A percentile compares a stretch with the other conserved stretches of the same genome.
Conservation (phyloP, 352 stramenopile species). For the Phytophthora constricta region DNA sequence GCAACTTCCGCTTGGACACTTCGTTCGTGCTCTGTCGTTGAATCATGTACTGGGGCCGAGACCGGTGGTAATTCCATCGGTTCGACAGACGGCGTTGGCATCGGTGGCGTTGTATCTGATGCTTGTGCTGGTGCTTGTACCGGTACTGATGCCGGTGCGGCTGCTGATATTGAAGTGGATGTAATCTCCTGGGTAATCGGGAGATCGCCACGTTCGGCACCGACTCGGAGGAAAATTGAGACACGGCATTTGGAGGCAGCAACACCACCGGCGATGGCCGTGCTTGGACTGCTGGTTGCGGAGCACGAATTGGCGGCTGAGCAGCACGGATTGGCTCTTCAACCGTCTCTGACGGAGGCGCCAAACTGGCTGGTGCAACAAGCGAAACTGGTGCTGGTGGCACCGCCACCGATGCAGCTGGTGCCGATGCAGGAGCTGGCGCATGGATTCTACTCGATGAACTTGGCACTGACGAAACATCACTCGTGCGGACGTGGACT, state of each 20-base stretch:
- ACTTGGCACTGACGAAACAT: conserved; percentile 28
- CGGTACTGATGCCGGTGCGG: conserved; percentile 10
- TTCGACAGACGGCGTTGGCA: conserved; percentile 27
- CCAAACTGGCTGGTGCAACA: conserved; percentile 18
- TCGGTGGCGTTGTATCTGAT: conserved; percentile 21
- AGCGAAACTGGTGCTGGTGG: conserved; percentile 34
- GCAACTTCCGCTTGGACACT: conserved; percentile 43
- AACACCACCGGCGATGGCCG: conserved; percentile 47
- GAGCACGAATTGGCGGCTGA: conserved; percentile 8
- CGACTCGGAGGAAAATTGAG: conserved; percentile 31
- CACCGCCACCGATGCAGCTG: conserved; percentile 18
- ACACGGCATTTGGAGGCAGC: conserved; percentile 33
- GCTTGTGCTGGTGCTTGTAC: conserved; percentile 7
- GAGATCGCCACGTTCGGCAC: conserved; percentile 16
- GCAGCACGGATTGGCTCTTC: conserved; percentile 18
- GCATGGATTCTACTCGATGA: conserved; percentile 20
- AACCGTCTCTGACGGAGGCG: conserved; percentile 13
- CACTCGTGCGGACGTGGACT: conserved; percentile 16
- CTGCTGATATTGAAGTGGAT: conserved; percentile 18
- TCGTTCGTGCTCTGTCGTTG: conserved; percentile 29
- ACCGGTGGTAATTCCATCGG: conserved; percentile 9
- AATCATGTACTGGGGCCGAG: neutral
- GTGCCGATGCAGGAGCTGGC: conserved; percentile 17
- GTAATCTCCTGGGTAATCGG: conserved; percentile 17
- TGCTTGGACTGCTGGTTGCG: conserved; percentile 22